Evolutionary conservation across 1,139 yeast genomes (phyloP), one percentile per base, ranked within the genome.

Genomic region (Debaryomycetaceae sp.): DNA sequence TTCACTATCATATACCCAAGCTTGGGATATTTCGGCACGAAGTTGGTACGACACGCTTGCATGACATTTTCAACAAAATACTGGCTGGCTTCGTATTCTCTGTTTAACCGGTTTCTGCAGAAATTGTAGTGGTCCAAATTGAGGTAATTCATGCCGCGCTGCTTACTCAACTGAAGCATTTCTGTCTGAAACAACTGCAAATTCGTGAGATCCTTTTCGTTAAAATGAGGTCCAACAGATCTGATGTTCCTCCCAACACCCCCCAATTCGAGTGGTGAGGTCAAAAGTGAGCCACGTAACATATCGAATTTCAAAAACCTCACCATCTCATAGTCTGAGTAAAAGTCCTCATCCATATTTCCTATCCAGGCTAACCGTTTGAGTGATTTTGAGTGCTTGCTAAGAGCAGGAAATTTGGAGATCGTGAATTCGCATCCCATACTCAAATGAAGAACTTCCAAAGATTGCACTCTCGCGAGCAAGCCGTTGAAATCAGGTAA

Each of bases 281-380:
- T 19, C n/a, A 33, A 20, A 14, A 25, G 19, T n/a, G 25, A 16
- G 7, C 37, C 30, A 23, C 18, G 18, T 3, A 22, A 9, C 27
- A 34, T 23, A 17, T 34, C 37, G 23, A 32, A 34, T 19, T 22
- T 25, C n/a, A 23, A 4, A 12, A 17, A n/a, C 9, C 22, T 29
- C 18, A 23, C 7, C 10, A 6, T 12, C 4, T 26, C 20, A 18
- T 18, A 25, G 5, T 27, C 10, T 4, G 18, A 18, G n/a, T 18
- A 23, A 6, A 26, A 19, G 2, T 20, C 12, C 13, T 5, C 11
- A 13, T 24, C 14, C 10, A 32, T 11, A 23, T 34, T 34, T 5
- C 37, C 37, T n/a, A 32, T 28, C 37, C 37, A 34, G n/a, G 20
- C 33, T 8, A 34, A 14, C 7, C 27, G 19, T 18, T n/a, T 34